phyloP scores from a whole-genome alignment of 2,329 filamentous ascomycete species.

The Microcyclosporella mali region DNA sequence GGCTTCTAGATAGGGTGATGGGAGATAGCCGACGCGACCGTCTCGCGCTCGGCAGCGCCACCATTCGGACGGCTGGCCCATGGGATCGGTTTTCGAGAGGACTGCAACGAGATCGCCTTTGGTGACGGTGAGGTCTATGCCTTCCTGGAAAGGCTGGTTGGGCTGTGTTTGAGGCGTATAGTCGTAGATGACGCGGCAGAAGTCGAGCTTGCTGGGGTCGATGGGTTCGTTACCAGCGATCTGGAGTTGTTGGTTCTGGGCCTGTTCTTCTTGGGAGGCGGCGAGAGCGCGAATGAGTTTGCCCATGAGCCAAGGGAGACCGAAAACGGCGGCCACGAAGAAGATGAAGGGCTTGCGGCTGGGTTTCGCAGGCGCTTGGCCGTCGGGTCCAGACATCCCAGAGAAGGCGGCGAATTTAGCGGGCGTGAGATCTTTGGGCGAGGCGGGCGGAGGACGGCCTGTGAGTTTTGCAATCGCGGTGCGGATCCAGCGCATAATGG shows the following conservation, averaged over 20 bases:
- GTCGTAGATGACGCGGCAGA: conserved; percentile 91
- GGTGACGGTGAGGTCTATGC: conserved; percentile 83
- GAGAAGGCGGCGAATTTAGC: conserved; percentile 87
- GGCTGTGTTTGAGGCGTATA: conserved; percentile 70
- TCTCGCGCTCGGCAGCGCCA: conserved; percentile 91
- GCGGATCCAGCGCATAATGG: conserved; percentile 87
- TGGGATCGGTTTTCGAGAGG: conserved; percentile 82
- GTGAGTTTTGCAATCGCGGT: conserved; percentile 88
- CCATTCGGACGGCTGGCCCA: conserved; percentile 91
- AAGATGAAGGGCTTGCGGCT: conserved; percentile 95
- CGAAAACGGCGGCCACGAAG: conserved; percentile 90
- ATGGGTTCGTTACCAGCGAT: conserved; percentile 50
- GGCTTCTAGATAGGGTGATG: conserved; percentile 79
- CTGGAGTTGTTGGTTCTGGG: conserved; percentile 53
- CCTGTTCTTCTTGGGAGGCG: conserved; percentile 76
- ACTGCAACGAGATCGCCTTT: conserved; percentile 91
- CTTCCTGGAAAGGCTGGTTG: conserved; percentile 43
- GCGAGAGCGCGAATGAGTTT: conserved; percentile 87
- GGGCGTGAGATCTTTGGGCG: conserved; percentile 79
- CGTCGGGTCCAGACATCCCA: conserved; percentile 57
- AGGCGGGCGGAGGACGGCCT: conserved; percentile 80
- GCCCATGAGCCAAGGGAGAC: conserved; percentile 92
- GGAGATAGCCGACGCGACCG: conserved; percentile 84
- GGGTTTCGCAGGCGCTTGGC: conserved; percentile 62
- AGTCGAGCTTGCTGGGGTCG: conserved; percentile 88